Conservation (phyloP, 2,329 filamentous ascomycete species). For the Penicillium crustosum region DNA sequence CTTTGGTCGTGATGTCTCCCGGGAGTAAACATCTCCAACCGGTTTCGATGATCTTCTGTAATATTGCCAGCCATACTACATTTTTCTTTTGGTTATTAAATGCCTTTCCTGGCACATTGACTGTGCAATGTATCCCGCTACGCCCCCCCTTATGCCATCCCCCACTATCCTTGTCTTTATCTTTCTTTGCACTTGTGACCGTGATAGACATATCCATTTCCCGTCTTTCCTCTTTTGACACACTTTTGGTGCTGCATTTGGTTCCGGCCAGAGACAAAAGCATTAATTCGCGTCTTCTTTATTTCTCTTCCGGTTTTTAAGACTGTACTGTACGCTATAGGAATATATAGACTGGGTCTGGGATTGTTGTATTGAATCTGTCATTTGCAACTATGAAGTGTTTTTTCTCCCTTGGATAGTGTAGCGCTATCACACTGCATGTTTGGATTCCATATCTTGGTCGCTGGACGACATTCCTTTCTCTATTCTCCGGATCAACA, state of each 20-base stretch:
- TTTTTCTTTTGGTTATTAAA: conserved; percentile 13
- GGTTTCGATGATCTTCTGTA: conserved; percentile 12
- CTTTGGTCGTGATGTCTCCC: conserved; percentile 84
- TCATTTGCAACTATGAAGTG: conserved; percentile 4
- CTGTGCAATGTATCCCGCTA: conserved; percentile 4
- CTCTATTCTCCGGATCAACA: not conserved
- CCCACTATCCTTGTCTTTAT: conserved; percentile 10
- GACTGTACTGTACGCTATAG: conserved; percentile 23
- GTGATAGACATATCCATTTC: conserved; percentile 26
- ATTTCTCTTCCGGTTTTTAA: conserved; percentile 20
- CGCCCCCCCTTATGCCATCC: conserved; percentile 19
- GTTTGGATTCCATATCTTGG: not conserved
- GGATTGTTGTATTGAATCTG: conserved; percentile 16
- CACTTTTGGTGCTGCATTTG: conserved; percentile 12
- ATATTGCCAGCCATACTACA: conserved; percentile 5
- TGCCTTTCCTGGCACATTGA: conserved; percentile 4
- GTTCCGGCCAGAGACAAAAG: conserved; percentile 22
- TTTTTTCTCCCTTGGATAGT: too few species aligned
- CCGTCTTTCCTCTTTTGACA: conserved; percentile 18
- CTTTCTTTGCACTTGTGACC: conserved; percentile 8
- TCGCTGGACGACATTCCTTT: not conserved
- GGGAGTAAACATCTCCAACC: conserved; percentile 40
- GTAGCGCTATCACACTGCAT: not conserved
- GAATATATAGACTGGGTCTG: conserved; percentile 32
- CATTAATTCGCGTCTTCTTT: conserved; percentile 19